These are phyloP conservation scores for Colletotrichum falcatum DNA, from an alignment of 2,329 filamentous ascomycete genomes.

Conservation along the genomic window DNA sequence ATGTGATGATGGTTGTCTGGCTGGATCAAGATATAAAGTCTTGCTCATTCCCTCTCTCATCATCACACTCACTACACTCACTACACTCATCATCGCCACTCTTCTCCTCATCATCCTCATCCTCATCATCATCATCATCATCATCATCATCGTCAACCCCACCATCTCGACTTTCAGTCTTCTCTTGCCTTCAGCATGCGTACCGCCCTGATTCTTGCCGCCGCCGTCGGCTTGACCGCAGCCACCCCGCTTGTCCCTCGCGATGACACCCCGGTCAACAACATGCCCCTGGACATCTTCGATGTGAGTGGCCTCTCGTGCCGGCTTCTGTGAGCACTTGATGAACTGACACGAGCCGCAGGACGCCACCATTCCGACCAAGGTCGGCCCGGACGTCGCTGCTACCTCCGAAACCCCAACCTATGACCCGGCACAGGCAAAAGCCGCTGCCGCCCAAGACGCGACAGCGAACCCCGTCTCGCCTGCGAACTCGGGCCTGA, in stretches of 20 bases:
- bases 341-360: neutral
- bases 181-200: slow-evolving; percentile 10
- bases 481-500: neutral
- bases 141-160: neutral
- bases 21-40: neutral
- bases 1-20: neutral
- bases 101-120: neutral
- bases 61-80: neutral
- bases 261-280: neutral
- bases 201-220: slow-evolving; percentile 21
- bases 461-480: slow-evolving; percentile 6
- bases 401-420: slow-evolving; percentile 17
- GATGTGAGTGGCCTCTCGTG: slow-evolving; percentile 9
- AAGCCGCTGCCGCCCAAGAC: slow-evolving; percentile 8
- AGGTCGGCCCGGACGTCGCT: slow-evolving; percentile 30
- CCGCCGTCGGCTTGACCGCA: slow-evolving; percentile 9
- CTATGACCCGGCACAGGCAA: slow-evolving; percentile 6
- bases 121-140: neutral
- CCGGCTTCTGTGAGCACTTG: too few species aligned
- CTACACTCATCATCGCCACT: neutral
- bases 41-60: neutral
- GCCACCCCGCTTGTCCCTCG: slow-evolving; percentile 21
- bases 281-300: slow-evolving; percentile 22
- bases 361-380: slow-evolving; percentile 9
- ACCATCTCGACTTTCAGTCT: neutral